phyloP scores from a whole-genome alignment of 2,329 filamentous ascomycete genomes.

The Fonsecaea pedrosoi region DNA sequence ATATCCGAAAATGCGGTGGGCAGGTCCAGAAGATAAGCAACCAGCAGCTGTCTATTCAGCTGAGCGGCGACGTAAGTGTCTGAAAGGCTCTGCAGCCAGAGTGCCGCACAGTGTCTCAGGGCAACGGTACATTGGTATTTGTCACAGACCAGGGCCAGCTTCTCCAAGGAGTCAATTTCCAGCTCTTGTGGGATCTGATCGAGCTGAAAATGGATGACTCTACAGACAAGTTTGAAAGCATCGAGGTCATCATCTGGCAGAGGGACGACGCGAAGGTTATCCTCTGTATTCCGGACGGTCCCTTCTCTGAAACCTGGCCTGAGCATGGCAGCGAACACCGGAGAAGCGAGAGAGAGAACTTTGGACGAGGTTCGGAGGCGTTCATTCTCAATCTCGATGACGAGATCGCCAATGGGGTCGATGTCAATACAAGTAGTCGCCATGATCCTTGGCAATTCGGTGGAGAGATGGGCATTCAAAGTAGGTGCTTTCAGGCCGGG shows the following conservation, averaged over 20 bases:
- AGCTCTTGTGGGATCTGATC: slow-evolving; percentile 5
- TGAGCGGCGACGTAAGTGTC: background rate
- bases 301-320: slow-evolving; percentile 14
- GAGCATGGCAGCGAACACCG: slow-evolving; percentile 10
- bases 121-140: slow-evolving; percentile 13
- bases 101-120: background rate
- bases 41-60: slow-evolving; percentile 3
- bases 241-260: slow-evolving; percentile 12
- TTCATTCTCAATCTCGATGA: slow-evolving; percentile 12
- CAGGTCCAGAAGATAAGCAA: background rate
- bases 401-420: slow-evolving; percentile 9
- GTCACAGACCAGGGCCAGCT: slow-evolving; percentile 5
- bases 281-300: background rate
- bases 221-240: slow-evolving; percentile 13
- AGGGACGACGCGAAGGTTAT: slow-evolving; percentile 3
- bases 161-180: slow-evolving; percentile 13
- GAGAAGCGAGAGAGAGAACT: slow-evolving; percentile 13
- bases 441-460: background rate
- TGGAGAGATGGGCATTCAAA: background rate
- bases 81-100: slow-evolving; percentile 1
- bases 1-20: slow-evolving; percentile 2
- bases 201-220: slow-evolving; percentile 9
- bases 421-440: slow-evolving; percentile 7
- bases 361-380: slow-evolving; percentile 12
- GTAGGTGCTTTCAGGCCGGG: background rate